phyloP scores from a whole-genome alignment of 768 basidiomycete species.

The Pleurotus eryngii region DNA sequence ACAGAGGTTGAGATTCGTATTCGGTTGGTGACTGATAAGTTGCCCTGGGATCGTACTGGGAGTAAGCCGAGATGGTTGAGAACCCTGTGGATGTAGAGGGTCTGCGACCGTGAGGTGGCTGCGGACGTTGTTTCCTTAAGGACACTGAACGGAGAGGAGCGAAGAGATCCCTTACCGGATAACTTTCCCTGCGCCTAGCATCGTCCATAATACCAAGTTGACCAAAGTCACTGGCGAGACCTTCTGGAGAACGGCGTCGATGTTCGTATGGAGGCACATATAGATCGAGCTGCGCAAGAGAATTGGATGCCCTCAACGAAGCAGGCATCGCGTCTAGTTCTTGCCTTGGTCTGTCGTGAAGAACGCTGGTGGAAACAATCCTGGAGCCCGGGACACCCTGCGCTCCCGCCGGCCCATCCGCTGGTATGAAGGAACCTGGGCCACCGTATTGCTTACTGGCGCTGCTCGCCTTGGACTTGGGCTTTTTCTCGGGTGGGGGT shows the following conservation, averaged over 20 bases:
- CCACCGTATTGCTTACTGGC: constrained; percentile 70
- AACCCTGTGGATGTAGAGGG: constrained; percentile 35
- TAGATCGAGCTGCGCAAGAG: constrained; percentile 58
- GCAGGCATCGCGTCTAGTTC: constrained; percentile 55
- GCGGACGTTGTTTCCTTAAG: constrained; percentile 15
- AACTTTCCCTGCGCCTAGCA: constrained; percentile 51
- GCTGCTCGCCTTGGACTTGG: constrained; percentile 44
- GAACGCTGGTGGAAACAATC: constrained; percentile 28
- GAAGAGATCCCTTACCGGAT: constrained; percentile 43
- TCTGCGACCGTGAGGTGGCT: constrained; percentile 33
- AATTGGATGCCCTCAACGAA: constrained; percentile 58
- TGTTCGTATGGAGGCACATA: constrained; percentile 77
- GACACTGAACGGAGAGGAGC: neutral
- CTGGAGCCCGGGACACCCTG: constrained; percentile 26
- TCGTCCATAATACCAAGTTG: constrained; percentile 56
- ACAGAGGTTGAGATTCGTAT: constrained; percentile 29
- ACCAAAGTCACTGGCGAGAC: constrained; percentile 59
- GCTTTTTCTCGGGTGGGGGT: constrained; percentile 72
- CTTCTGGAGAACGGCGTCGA: constrained; percentile 41
- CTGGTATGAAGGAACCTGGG: constrained; percentile 70
- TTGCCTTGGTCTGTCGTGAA: constrained; percentile 34
- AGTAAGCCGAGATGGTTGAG: constrained; percentile 30
- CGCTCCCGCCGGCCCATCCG: constrained; percentile 32
- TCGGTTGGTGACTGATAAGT: constrained; percentile 31
- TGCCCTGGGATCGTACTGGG: constrained; percentile 26